phyloP scores from a whole-genome alignment of 352 stramenopile species.

The Phytophthora multivora region DNA sequence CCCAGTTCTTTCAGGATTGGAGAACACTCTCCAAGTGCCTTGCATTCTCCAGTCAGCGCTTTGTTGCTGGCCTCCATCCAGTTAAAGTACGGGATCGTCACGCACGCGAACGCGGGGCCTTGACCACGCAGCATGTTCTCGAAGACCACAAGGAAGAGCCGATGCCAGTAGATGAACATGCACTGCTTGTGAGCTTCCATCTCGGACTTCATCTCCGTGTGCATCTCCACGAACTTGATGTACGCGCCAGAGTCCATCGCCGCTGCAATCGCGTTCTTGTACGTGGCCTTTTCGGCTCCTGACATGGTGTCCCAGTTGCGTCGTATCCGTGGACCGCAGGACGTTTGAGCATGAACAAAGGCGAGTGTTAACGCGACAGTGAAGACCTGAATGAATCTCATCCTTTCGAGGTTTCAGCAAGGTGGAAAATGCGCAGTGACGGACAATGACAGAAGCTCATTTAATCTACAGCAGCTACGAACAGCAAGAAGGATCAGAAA shows the following conservation, averaged over 20 bases:
- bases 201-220: constrained; percentile 54
- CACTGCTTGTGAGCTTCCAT: constrained; percentile 55
- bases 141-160: constrained; percentile 62
- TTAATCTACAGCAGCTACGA: not conserved
- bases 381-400: constrained; percentile 14
- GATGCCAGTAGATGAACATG: constrained; percentile 86
- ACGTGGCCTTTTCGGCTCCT: constrained; percentile 38
- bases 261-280: constrained; percentile 42
- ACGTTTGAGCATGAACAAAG: constrained; percentile 6
- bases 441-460: not conserved
- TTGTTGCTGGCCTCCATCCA: constrained; percentile 57
- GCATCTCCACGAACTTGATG: constrained; percentile 60
- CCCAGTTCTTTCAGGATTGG: constrained; percentile 45
- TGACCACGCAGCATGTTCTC: constrained; percentile 81
- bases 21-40: constrained; percentile 49
- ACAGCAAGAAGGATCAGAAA: constrained; percentile 24
- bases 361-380: constrained; percentile 4
- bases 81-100: constrained; percentile 81
- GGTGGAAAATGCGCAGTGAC: not conserved
- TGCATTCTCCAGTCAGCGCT: constrained; percentile 43
- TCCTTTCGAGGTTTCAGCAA: constrained; percentile 10
- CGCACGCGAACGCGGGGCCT: constrained; percentile 48
- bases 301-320: constrained; percentile 46
- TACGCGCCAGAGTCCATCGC: constrained; percentile 59
- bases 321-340: constrained; percentile 42